Evolutionary conservation across 2,329 filamentous ascomycete species (phyloP), one percentile per base, ranked within the genome.

Genomic region (Colletotrichum simmondsii): DNA sequence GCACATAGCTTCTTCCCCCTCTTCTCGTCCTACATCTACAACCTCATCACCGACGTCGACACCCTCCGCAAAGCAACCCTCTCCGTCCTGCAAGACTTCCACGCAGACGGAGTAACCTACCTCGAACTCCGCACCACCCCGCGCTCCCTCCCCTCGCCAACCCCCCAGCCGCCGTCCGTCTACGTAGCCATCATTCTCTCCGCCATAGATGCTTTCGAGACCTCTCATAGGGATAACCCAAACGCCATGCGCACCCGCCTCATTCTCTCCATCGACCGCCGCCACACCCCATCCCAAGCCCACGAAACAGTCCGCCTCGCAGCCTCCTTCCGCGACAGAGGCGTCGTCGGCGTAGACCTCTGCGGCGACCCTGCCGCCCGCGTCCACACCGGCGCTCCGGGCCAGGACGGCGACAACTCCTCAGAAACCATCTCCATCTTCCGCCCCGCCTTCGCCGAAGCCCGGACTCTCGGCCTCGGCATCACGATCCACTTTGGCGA

Each of bases 401-500:
- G 66, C 0, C 87, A 85, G 74, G 91, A 91, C 11, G 87, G 91
- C 62, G 85, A 42, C 35, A 16, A 37, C 32, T 11, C 5, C 37
- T 16, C 37, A 0, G 37, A 42, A 42, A 42, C 16, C 16, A 42
- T 95, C 24, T 82, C 85, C 19, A 81, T 89, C 7, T 93, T 94
- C 79, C 83, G 84, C 1, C 82, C 86, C 0, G 87, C 90, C 0
- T 93, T 97, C 75, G 76, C 80, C 1, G 83, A 85, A 67, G 93
- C 92, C 5, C 88, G 86, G 72, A 79, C 77, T 0, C 74, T 86
- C 1, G 89, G 88, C 0, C 80, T 97, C 19, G 87, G 87, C 1
- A 81, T 95, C 30, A 95, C 94, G 0, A 82, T 96, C 65, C 94
- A 97, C 80, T 97, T 97, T 79, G 94, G 92, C 2, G 94, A 97